phyloP scores from a whole-genome alignment of 371 early-diverging fungal species.

The Smittium culicis region DNA sequence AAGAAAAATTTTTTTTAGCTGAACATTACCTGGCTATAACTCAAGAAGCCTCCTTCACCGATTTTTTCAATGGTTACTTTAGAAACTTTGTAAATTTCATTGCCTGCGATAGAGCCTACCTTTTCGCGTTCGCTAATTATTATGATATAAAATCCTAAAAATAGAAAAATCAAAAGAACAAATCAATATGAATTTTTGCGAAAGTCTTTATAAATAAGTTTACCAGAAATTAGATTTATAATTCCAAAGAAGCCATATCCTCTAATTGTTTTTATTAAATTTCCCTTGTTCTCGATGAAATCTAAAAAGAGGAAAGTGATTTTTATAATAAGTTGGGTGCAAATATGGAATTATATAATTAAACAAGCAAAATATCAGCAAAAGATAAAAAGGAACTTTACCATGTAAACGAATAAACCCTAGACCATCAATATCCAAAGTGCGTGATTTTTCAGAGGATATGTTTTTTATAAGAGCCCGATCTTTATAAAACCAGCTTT shows the following conservation, averaged over 20 bases:
- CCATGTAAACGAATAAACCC: neutral
- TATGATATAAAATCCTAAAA: slow-evolving; percentile 61
- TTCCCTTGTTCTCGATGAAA: neutral
- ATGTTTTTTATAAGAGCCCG: neutral
- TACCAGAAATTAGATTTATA: slow-evolving; percentile 10
- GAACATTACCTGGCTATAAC: slow-evolving; percentile 41
- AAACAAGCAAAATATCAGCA: too few species aligned
- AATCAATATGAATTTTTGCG: neutral
- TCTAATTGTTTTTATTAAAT: neutral
- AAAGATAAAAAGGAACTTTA: too few species aligned
- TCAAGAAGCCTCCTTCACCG: slow-evolving; percentile 32
- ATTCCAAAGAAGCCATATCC: slow-evolving; percentile 10
- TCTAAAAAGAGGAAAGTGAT: neutral
- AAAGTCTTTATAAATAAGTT: neutral
- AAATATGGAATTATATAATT: too few species aligned
- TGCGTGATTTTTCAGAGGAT: neutral
- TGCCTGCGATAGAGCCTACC: slow-evolving; percentile 42
- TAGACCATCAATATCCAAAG: neutral
- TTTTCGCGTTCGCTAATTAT: slow-evolving; percentile 61
- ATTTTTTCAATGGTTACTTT: slow-evolving; percentile 60
- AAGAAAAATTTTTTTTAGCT: slow-evolving; percentile 37
- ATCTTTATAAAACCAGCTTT: neutral
- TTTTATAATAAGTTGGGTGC: too few species aligned
- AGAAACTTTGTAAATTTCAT: slow-evolving; percentile 57
- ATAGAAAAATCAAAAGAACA: slow-evolving; percentile 1